Conservation (phyloP, 371 early-diverging fungal species). For the Funneliformis caledonium region DNA sequence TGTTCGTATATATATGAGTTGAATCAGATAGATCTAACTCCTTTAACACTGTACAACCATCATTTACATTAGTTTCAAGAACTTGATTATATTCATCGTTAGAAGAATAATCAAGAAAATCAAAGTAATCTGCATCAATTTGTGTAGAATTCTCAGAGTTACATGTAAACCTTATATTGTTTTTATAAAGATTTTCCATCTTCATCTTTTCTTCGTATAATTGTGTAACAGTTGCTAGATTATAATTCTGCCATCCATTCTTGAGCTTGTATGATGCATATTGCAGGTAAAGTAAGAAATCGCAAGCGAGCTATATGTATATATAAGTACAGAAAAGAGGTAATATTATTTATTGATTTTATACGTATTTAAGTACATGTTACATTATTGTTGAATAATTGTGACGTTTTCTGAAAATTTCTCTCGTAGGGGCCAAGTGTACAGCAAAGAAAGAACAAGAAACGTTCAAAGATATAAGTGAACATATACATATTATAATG, state of each 20-base stretch:
- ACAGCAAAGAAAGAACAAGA: too few species aligned
- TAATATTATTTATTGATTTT: too few species aligned
- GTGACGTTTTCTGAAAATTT: too few species aligned
- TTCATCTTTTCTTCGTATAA: conserved; percentile 7
- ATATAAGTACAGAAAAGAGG: not conserved
- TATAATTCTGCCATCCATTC: conserved; percentile 5
- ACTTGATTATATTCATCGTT: not conserved
- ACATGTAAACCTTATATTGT: not conserved
- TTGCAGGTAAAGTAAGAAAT: not conserved
- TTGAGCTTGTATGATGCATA: conserved; percentile 9
- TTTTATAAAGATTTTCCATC: not conserved
- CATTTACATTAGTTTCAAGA: not conserved
- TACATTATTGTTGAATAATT: too few species aligned
- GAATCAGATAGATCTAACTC: not conserved
- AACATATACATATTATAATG: too few species aligned
- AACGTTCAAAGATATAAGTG: too few species aligned
- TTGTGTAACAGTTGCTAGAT: not conserved
- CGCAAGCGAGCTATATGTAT: not conserved
- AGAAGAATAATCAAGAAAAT: not conserved
- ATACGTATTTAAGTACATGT: too few species aligned
- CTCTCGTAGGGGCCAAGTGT: too few species aligned
- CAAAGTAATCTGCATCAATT: not conserved
- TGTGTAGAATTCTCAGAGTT: not conserved
- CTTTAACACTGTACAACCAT: not conserved
- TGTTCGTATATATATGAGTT: too few species aligned